Evolutionary conservation across 1,284 basidiomycete genomes (phyloP), one percentile per base, ranked within the genome.

Genomic region (Sanguinoderma infundibulare): DNA sequence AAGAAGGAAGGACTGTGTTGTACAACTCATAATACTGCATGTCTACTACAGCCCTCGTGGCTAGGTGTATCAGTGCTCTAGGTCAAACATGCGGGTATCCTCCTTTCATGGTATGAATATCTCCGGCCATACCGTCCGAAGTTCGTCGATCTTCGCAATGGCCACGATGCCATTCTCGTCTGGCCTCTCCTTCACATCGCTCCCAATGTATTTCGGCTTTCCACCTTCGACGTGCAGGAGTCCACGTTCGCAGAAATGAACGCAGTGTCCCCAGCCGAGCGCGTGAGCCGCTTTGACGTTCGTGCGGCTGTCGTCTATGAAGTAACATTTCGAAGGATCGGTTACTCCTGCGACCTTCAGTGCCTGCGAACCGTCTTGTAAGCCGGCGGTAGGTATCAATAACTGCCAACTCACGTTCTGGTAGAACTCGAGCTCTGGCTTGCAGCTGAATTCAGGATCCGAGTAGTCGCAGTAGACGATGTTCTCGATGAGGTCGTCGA

Each of bases 401-500:
- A 20, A 32, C 17, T 32, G 52, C 12, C 30, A 50, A 30, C 72
- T 53, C 62, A 91, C 92, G 73, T 84, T 77, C 44, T 78, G 71
- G 69, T 90, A 95, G 71, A 81, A 94, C 57, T 84, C 81, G 2
- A 83, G 73, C 67, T 96, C 92, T 9, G 94, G 94, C 71, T 96
- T 96, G 79, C 94, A 95, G 5, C 82, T 81, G 74, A 96, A 94
- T 62, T 90, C 74, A 15, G 83, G 79, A 39, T 85, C 69, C 8
- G 80, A 76, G 67, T 96, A 96, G 75, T 96, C 88, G 71, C 94
- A 96, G 70, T 81, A 96, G 9, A 94, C 84, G 15, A 95, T 73
- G 14, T 86, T 92, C 67, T 96, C 94, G 59, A 96, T 79, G 53
- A 88, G 84, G 69, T 94, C 90, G 20, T 87, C 83, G 14, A 96